Evolutionary conservation across 164 flowering plant genomes (phyloP).

Genomic region (Stephania japonica): DNA sequence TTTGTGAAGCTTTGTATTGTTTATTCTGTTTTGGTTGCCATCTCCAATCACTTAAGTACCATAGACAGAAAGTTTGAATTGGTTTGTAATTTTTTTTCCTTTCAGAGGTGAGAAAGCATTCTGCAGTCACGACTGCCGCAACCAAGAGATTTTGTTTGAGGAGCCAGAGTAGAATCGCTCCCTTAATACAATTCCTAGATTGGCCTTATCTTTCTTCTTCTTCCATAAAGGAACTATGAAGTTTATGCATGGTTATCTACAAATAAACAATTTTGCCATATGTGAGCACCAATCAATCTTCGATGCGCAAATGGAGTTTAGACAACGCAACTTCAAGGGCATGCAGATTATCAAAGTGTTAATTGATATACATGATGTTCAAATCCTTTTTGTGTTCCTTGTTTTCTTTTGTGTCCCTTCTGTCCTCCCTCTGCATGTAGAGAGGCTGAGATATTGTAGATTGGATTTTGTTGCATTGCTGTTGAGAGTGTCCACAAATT

Average conservation of each 20-base stretch:
- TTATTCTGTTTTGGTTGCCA: neutral
- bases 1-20: neutral
- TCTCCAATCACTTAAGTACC: neutral
- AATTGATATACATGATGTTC: constrained; percentile 7
- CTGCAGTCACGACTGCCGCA: constrained; percentile 81
- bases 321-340: neutral
- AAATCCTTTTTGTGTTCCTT: neutral
- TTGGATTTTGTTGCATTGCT: constrained; percentile 16
- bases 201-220: neutral
- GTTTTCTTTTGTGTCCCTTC: neutral
- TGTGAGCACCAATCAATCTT: neutral
- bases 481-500: constrained; percentile 20
- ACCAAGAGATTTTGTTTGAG: constrained; percentile 58
- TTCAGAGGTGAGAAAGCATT: constrained; percentile 86
- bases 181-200: constrained; percentile 20
- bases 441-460: constrained; percentile 11
- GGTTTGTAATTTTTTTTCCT: neutral
- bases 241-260: neutral
- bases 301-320: neutral
- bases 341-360: constrained; percentile 1
- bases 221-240: neutral
- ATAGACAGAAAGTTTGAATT: neutral
- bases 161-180: constrained; percentile 23
- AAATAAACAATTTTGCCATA: constrained; percentile 9
- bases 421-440: constrained; percentile 2